A percentile compares a stretch with the other conserved stretches of the same genome.
Evolutionary conservation across 495 filamentous ascomycete genomes (phyloP).

Genomic region (Durotheca rogersii): DNA sequence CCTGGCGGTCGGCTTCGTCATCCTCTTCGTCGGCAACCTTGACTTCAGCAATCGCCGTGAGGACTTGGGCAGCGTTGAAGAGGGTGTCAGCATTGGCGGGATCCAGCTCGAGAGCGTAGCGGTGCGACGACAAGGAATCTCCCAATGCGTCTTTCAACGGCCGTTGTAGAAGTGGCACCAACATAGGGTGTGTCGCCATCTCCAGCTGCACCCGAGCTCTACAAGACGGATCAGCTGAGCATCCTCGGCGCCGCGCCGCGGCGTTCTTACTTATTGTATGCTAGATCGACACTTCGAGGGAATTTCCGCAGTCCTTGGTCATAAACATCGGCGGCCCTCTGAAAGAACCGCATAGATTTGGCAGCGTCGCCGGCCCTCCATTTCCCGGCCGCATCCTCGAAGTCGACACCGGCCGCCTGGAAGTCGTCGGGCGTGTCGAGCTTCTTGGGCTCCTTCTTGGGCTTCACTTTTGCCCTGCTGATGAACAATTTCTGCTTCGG

Average conservation of each 20-base stretch:
- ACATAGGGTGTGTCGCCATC: constrained; percentile 60
- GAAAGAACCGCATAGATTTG: constrained; percentile 68
- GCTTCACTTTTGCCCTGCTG: constrained; percentile 11
- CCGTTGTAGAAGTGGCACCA: constrained; percentile 56
- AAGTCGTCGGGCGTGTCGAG: constrained; percentile 30
- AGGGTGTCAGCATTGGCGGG: constrained; percentile 64
- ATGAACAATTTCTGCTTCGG: constrained; percentile 10
- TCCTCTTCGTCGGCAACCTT: constrained; percentile 50
- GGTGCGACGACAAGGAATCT: constrained; percentile 61
- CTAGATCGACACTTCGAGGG: constrained; percentile 64
- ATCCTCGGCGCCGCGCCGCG: no score
- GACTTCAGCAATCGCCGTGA: constrained; percentile 64
- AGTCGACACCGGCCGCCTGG: constrained; percentile 58
- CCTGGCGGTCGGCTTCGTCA: constrained; percentile 33
- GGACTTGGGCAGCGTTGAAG: constrained; percentile 68
- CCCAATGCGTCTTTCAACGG: constrained; percentile 48
- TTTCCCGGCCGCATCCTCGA: constrained; percentile 71
- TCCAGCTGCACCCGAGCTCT: constrained; percentile 63
- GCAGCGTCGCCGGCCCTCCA: constrained; percentile 68
- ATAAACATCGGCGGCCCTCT: constrained; percentile 64
- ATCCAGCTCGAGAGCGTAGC: constrained; percentile 56
- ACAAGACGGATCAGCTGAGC: neutral
- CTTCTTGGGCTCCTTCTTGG: constrained; percentile 20
- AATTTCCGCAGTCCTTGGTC: constrained; percentile 58
- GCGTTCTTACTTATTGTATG: constrained; percentile 69